phyloP scores from a whole-genome alignment of 257 asterid genomes.

The Solanum chilense region DNA sequence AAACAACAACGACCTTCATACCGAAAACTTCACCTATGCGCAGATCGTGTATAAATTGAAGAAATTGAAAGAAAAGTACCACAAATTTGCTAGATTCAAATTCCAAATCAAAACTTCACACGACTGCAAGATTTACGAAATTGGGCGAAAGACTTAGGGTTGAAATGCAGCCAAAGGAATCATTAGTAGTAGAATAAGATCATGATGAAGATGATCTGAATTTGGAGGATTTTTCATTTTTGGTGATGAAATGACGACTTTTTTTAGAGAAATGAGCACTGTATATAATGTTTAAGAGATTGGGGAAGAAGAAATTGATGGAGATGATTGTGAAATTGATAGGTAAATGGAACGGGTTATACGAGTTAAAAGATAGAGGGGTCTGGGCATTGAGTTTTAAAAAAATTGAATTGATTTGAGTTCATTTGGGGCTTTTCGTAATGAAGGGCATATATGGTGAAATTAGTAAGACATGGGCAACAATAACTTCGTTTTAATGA shows the following conservation, averaged over 20 bases:
- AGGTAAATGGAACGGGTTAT: neutral
- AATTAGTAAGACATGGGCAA: too few species aligned
- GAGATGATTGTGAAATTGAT: conserved; percentile 8
- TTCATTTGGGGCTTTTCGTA: too few species aligned
- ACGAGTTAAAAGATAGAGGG: too few species aligned
- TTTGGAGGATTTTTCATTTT: conserved; percentile 5
- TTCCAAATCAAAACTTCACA: conserved; percentile 4
- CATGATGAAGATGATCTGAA: neutral
- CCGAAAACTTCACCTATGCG: neutral
- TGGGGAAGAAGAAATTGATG: neutral
- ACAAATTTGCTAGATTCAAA: conserved; percentile 3
- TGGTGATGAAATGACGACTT: neutral
- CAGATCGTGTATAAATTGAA: neutral
- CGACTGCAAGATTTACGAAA: neutral
- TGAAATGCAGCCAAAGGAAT: neutral
- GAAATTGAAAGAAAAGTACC: conserved; percentile 8
- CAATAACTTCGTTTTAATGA: too few species aligned
- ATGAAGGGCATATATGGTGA: too few species aligned
- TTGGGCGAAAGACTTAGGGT: neutral
- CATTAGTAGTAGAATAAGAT: neutral
- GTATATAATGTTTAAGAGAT: neutral
- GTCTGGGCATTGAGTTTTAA: too few species aligned
- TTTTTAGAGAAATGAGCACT: neutral
- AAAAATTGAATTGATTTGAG: too few species aligned
- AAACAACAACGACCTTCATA: neutral